Evolutionary conservation across 2,329 filamentous ascomycete species (phyloP).

Genomic region (Hymenotorrendiella dingleyae): DNA sequence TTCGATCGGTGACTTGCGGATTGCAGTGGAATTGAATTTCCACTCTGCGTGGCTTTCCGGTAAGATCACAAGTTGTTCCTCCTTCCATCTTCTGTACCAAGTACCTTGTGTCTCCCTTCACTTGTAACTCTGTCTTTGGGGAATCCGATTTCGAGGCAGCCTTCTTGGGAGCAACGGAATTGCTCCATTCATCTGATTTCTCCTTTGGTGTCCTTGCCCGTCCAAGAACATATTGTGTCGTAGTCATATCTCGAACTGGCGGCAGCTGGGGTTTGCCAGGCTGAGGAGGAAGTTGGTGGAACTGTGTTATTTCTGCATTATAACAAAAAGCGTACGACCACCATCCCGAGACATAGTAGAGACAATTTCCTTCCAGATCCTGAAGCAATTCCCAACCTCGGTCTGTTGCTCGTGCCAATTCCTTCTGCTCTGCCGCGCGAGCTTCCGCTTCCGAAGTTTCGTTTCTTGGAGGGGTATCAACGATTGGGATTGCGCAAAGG

Average conservation of each 20-base stretch:
- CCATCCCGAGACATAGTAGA: conserved; percentile 68
- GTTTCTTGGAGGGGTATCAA: conserved; percentile 40
- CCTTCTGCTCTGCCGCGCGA: conserved; percentile 57
- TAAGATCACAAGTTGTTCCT: conserved; percentile 65
- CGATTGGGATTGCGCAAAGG: conserved; percentile 59
- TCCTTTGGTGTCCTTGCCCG: conserved; percentile 36
- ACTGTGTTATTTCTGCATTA: conserved; percentile 64
- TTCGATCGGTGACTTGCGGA: conserved; percentile 56
- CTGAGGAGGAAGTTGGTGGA: conserved; percentile 60
- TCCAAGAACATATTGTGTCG: conserved; percentile 59
- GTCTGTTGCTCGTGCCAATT: conserved; percentile 60
- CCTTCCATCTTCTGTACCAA: conserved; percentile 61
- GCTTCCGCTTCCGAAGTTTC: conserved; percentile 44
- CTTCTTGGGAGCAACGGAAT: conserved; percentile 24
- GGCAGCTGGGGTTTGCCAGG: conserved; percentile 56
- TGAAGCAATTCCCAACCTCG: conserved; percentile 62
- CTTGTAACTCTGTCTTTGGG: conserved; percentile 47
- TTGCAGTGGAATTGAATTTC: conserved; percentile 60
- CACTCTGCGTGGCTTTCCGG: conserved; percentile 59
- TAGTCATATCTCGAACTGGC: conserved; percentile 58
- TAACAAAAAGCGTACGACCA: conserved; percentile 76
- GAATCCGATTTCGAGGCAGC: conserved; percentile 23
- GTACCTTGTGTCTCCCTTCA: conserved; percentile 61
- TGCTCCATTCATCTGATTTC: conserved; percentile 30
- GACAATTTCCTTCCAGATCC: conserved; percentile 62